Conservation (phyloP, 2,329 filamentous ascomycete species). For the Trichoderma endophyticum region DNA sequence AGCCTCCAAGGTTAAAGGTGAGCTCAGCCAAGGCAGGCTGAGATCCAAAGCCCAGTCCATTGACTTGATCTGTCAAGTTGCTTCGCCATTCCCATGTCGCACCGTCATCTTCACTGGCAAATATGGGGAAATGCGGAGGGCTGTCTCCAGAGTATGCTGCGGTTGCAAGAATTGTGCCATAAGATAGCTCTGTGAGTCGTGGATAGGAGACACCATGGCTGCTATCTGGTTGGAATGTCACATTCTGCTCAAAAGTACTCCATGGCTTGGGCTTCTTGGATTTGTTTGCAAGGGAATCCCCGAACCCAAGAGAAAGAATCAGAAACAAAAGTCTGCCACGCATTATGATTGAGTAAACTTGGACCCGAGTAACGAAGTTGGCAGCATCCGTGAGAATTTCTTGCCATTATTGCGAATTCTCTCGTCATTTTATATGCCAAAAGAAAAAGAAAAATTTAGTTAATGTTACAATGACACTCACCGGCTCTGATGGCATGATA, state of each 20-base stretch:
- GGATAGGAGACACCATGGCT: neutral
- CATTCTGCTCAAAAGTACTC: neutral
- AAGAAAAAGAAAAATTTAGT: neutral
- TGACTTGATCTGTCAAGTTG: neutral
- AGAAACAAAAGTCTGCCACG: neutral
- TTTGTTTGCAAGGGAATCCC: neutral
- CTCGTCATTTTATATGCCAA: neutral
- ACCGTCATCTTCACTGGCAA: neutral
- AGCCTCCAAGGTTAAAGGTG: neutral
- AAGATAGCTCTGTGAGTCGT: neutral
- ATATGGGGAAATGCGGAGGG: neutral
- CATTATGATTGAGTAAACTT: neutral
- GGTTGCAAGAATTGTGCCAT: neutral
- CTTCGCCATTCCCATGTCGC: neutral
- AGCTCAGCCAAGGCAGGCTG: neutral
- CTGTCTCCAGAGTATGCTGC: neutral
- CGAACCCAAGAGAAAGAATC: neutral
- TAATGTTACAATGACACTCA: neutral
- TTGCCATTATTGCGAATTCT: neutral
- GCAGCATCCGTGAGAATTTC: too few relatives aligned
- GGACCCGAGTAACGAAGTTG: neutral
- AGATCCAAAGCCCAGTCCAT: neutral
- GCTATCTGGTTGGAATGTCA: neutral
- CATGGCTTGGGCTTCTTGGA: neutral
- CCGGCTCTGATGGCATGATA: neutral